A percentile compares a stretch with the other conserved stretches of the same genome.
These are phyloP conservation scores for Plenodomus tracheiphilus DNA, from an alignment of 2,329 filamentous ascomycete species.

Conservation along the genomic window DNA sequence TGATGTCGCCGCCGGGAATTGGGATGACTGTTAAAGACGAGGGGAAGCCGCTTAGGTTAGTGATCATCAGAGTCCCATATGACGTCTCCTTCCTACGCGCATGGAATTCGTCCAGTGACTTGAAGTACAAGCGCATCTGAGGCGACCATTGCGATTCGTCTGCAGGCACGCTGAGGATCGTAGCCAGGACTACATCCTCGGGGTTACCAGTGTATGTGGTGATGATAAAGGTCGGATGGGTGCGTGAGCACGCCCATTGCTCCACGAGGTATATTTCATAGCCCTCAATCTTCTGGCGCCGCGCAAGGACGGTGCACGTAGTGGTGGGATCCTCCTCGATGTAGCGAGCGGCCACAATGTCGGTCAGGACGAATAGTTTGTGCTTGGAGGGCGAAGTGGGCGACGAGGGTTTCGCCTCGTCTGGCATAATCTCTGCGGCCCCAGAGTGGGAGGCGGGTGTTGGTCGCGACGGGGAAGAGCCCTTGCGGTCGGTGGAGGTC, in stretches of 20 bases:
- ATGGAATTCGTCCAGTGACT: slow-evolving; percentile 81
- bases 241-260: slow-evolving; percentile 94
- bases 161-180: slow-evolving; percentile 78
- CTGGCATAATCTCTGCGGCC: slow-evolving; percentile 16
- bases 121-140: slow-evolving; percentile 80
- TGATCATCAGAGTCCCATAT: slow-evolving; percentile 87
- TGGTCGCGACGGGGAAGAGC: slow-evolving; percentile 16
- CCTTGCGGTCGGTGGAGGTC: slow-evolving; percentile 24
- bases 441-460: slow-evolving; percentile 11
- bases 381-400: slow-evolving; percentile 42
- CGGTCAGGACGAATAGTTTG: slow-evolving; percentile 66
- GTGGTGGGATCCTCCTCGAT: slow-evolving; percentile 84
- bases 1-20: slow-evolving; percentile 83
- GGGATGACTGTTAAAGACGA: slow-evolving; percentile 90
- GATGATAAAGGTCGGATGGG: slow-evolving; percentile 88
- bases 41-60: slow-evolving; percentile 89
- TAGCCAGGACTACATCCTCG: slow-evolving; percentile 75
- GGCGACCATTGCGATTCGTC: slow-evolving; percentile 81
- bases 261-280: slow-evolving; percentile 96
- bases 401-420: slow-evolving; percentile 15
- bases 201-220: slow-evolving; percentile 90
- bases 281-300: slow-evolving; percentile 70
- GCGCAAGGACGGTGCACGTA: slow-evolving; percentile 65
- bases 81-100: slow-evolving; percentile 80
- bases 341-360: slow-evolving; percentile 68